Evolutionary conservation across 2,329 filamentous ascomycete species (phyloP).

Genomic region (Trichoderma gracile): DNA sequence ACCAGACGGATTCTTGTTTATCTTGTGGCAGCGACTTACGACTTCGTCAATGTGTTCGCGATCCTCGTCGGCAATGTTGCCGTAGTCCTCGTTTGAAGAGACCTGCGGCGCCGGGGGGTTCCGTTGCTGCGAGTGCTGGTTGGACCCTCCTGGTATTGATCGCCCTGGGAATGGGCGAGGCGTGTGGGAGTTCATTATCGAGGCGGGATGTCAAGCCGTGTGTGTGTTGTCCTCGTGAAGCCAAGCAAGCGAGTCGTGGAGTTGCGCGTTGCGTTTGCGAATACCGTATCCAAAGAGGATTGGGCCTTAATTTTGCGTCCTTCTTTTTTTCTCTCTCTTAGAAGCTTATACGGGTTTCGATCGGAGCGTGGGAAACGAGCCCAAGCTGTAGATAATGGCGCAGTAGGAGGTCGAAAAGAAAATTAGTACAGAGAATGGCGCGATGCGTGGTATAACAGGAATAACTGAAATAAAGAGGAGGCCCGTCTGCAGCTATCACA

Average conservation of each 20-base stretch:
- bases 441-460: background rate
- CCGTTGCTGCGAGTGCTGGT: conserved; percentile 37
- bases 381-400: background rate
- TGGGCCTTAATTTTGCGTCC: background rate
- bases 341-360: conserved; percentile 3
- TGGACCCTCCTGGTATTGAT: conserved; percentile 37
- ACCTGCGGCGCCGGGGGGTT: conserved; percentile 41
- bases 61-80: conserved; percentile 76
- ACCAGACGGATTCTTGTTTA: too few species aligned
- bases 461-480: background rate
- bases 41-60: conserved; percentile 92
- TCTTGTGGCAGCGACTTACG: conserved; percentile 53
- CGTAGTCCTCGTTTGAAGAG: conserved; percentile 43
- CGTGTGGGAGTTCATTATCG: conserved; percentile 42
- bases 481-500: background rate
- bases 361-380: background rate
- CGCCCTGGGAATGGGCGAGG: conserved; percentile 42
- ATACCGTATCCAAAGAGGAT: conserved; percentile 14
- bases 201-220: background rate
- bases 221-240: background rate
- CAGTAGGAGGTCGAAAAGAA: background rate
- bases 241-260: background rate
- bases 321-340: background rate
- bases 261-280: background rate
- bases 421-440: background rate